A percentile compares a stretch with the other conserved stretches of the same genome.
Evolutionary conservation across 169 alveolate species (phyloP).

Genomic region (Babesia bovis): DNA sequence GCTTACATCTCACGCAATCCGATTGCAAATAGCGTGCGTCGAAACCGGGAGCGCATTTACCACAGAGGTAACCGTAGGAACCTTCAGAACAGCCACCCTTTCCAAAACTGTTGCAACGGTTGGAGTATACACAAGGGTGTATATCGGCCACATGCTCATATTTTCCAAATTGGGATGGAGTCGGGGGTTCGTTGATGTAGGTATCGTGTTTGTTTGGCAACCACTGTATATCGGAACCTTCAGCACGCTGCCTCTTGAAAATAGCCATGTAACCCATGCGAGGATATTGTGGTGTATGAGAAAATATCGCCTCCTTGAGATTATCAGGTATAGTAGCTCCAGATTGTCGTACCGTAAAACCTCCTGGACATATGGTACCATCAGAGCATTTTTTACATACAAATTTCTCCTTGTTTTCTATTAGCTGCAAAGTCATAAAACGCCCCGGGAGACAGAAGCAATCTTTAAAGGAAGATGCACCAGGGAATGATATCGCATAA

Average conservation of each 20-base stretch:
- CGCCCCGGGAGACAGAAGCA: constrained; percentile 76
- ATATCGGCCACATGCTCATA: constrained; percentile 69
- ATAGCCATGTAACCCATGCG: constrained; percentile 55
- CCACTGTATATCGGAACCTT: constrained; percentile 1
- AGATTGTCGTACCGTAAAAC: constrained; percentile 62
- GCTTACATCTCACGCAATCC: constrained; percentile 57
- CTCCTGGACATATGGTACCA: constrained; percentile 73
- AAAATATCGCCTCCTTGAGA: constrained; percentile 42
- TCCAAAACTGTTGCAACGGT: constrained; percentile 67
- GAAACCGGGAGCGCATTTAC: constrained; percentile 65
- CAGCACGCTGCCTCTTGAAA: constrained; percentile 3
- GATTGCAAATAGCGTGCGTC: constrained; percentile 71
- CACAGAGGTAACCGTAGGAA: constrained; percentile 74
- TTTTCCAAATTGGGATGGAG: constrained; percentile 30
- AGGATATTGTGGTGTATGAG: constrained; percentile 38
- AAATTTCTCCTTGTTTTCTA: constrained; percentile 54
- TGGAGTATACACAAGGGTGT: constrained; percentile 67
- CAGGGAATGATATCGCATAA: constrained; percentile 72
- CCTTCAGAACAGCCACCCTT: constrained; percentile 67
- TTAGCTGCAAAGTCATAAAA: constrained; percentile 61
- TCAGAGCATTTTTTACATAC: constrained; percentile 72
- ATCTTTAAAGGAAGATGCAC: constrained; percentile 70
- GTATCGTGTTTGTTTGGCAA: constrained; percentile 20
- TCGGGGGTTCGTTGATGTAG: constrained; percentile 16
- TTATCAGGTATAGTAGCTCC: constrained; percentile 36